Base-by-base conservation (phyloP, 1,284 basidiomycete species). In the Volvariella volvacea region DNA sequence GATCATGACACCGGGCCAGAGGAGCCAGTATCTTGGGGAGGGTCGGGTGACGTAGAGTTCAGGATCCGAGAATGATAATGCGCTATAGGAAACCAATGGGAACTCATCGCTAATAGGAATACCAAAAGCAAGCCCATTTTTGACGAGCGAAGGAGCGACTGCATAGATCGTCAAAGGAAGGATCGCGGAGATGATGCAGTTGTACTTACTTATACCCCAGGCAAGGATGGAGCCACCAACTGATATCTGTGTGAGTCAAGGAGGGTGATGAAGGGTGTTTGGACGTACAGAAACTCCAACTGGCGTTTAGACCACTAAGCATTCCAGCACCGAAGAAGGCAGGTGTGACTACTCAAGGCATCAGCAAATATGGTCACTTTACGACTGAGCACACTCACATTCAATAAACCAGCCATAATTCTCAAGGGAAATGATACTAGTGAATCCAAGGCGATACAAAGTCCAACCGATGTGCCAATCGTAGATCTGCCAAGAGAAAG, bases 381-480 rank as follows among this genome's bases (percentile, higher is more conserved):
- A n/a, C 31, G 17, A 28, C 4, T 37, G 36, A n/a, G 22, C 17
- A 36, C 42, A 48, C 66, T 37, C 50, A 73, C 69, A 70, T 52
- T 77, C 72, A 48, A 76, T 64, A 47, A 56, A 66, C 74, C 76
- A 76, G 25, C 68, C 76, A 52, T 71, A 78, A 53, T 79, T 78
- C 42, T 82, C 81, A 34, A 80, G 59, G 15, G 64, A 61, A 49
- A 85, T 78, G 52, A 80, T 78, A 54, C 68, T 69, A 19, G 71
- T 76, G 66, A 77, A 78, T 16, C 80, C 82, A 44, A 82, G 59
- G 41, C 70, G 65, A 60, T 76, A 81, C 40, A 83, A 66, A 43
- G 77, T 79, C 76, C 76, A 80, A 48, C 76, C 77, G 46, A 82
- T 74, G 56, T 83, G 80, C 80, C 80, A 83, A 57, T 83, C 80